phyloP scores from a whole-genome alignment of 148 eudicot species.

The Tetragonia tetragonoides region DNA sequence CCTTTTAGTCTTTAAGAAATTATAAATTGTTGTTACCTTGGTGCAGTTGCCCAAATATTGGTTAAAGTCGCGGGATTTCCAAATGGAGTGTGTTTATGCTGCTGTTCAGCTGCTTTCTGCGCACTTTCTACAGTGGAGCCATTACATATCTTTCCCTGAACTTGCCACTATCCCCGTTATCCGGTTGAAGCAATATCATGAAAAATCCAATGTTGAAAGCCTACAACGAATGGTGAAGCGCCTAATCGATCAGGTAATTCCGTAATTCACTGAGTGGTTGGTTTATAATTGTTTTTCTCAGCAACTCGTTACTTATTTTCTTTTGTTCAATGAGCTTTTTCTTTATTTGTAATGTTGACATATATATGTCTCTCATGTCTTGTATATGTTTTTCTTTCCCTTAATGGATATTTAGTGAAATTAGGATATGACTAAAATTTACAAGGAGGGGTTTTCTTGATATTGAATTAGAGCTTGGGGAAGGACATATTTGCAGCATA shows the following conservation, averaged over 20 bases:
- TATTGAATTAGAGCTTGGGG: no score
- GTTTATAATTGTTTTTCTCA: no score
- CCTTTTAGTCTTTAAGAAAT: background rate
- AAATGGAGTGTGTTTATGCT: constrained; percentile 65
- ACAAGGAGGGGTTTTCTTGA: no score
- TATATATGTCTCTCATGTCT: no score
- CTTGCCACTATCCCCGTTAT: constrained; percentile 72
- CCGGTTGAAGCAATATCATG: constrained; percentile 65
- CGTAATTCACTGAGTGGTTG: background rate
- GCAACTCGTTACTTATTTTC: no score
- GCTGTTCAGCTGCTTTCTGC: constrained; percentile 60
- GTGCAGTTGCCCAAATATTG: constrained; percentile 80
- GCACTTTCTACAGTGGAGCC: constrained; percentile 88
- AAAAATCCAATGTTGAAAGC: constrained; percentile 52
- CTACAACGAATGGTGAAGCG: constrained; percentile 64
- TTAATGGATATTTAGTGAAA: no score
- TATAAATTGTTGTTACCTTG: constrained; percentile 9
- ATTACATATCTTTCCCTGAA: constrained; percentile 89
- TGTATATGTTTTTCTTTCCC: no score
- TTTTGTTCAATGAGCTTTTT: no score
- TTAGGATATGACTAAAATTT: no score
- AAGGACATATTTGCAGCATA: no score
- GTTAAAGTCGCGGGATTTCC: constrained; percentile 65
- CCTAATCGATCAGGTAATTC: constrained; percentile 77
- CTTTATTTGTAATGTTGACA: no score